Percentiles rank a stretch among this genome's conserved stretches.
phyloP scores from a whole-genome alignment of 2,329 filamentous ascomycete genomes.

The Aspergillus sp. region DNA sequence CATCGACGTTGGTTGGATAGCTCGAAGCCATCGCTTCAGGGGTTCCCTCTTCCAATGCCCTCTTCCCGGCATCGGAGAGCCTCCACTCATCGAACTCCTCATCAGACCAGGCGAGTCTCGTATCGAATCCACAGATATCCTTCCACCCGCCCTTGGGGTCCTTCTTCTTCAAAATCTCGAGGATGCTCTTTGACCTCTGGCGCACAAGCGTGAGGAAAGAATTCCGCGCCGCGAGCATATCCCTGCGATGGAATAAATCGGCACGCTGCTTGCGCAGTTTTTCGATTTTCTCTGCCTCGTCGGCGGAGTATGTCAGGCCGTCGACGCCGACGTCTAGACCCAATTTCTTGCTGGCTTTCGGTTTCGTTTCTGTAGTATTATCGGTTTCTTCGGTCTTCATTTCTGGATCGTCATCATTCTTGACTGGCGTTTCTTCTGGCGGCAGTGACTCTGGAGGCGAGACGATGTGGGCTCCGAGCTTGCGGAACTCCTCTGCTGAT shows the following conservation, averaged over 20 bases:
- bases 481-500: slow-evolving; percentile 43
- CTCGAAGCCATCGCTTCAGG: slow-evolving; percentile 32
- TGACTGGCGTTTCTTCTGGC: slow-evolving; percentile 17
- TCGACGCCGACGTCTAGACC: slow-evolving; percentile 30
- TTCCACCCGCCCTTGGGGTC: slow-evolving; percentile 49
- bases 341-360: slow-evolving; percentile 26
- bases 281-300: slow-evolving; percentile 41
- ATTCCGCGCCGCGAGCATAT: slow-evolving; percentile 44
- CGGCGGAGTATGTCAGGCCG: slow-evolving; percentile 35
- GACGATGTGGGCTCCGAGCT: slow-evolving; percentile 40
- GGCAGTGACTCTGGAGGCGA: slow-evolving; percentile 22
- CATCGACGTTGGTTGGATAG: slow-evolving; percentile 25
- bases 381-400: background rate
- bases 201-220: slow-evolving; percentile 44
- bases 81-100: slow-evolving; percentile 51
- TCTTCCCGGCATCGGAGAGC: slow-evolving; percentile 36
- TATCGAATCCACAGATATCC: slow-evolving; percentile 51
- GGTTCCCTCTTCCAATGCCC: slow-evolving; percentile 40
- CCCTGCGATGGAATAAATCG: slow-evolving; percentile 35
- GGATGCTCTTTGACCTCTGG: slow-evolving; percentile 41
- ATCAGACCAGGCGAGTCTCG: slow-evolving; percentile 48
- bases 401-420: slow-evolving; percentile 6
- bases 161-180: slow-evolving; percentile 45
- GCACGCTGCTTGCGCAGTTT: slow-evolving; percentile 36
- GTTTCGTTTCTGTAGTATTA: slow-evolving; percentile 11